Evolutionary conservation across 495 filamentous ascomycete species (phyloP).

Genomic region (Daldinia vernicosa): DNA sequence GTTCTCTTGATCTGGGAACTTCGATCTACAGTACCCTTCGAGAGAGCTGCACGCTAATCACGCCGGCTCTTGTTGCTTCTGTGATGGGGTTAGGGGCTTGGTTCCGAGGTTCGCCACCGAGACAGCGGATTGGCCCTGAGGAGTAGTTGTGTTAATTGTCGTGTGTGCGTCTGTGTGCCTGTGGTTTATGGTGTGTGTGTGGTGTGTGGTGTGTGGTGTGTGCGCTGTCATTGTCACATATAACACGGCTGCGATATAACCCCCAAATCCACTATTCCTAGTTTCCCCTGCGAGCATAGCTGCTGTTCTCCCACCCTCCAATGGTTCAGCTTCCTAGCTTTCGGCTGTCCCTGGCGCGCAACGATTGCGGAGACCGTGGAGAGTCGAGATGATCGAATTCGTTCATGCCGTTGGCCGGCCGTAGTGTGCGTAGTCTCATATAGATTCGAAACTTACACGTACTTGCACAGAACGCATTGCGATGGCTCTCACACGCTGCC

Average conservation of each 20-base stretch:
- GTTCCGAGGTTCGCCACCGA: conserved; percentile 43
- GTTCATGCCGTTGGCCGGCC: conserved; percentile 27
- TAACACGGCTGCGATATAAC: conserved; percentile 47
- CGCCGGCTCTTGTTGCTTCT: conserved; percentile 42
- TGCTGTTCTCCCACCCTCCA: conserved; percentile 29
- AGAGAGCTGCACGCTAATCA: conserved; percentile 41
- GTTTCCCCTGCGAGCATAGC: conserved; percentile 25
- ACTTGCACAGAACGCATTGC: conserved; percentile 13
- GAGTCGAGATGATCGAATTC: conserved; percentile 27
- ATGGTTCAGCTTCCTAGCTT: conserved; percentile 21
- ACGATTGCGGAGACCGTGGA: conserved; percentile 37
- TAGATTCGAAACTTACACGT: conserved; percentile 38
- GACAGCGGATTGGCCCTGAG: conserved; percentile 31
- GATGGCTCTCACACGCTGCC: conserved; percentile 24
- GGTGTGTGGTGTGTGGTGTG: conserved; percentile 41
- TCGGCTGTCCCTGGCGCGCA: conserved; percentile 37
- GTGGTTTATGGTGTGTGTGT: conserved; percentile 12
- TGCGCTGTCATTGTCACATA: conserved; percentile 51
- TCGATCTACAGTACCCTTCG: conserved; percentile 42
- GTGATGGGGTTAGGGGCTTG: conserved; percentile 15
- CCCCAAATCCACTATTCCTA: conserved; percentile 40
- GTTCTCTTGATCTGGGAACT: conserved; percentile 41
- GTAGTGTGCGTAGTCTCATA: conserved; percentile 35
- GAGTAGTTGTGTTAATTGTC: conserved; percentile 22
- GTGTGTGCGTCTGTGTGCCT: conserved; percentile 36